A percentile compares a stretch with the other conserved stretches of the same genome.
These are phyloP conservation scores for Castanopsis chinensis DNA, from an alignment of 306 rosid species.

Conservation along the genomic window DNA sequence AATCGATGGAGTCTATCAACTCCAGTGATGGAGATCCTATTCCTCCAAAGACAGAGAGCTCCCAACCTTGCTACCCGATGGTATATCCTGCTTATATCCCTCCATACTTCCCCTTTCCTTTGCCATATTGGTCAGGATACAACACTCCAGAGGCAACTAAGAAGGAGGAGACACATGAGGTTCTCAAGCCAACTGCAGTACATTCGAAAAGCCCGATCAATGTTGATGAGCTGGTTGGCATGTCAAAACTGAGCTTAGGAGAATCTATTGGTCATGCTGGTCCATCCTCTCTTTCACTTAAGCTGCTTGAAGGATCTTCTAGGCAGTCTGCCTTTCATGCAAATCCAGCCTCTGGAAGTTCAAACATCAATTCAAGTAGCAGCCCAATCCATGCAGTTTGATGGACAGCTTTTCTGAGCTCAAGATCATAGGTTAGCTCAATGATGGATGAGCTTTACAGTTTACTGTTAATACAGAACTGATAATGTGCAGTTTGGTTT, in stretches of 20 bases:
- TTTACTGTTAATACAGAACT: slow-evolving; percentile 32
- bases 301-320: slow-evolving; percentile 79
- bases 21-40: slow-evolving; percentile 82
- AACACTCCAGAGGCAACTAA: slow-evolving; percentile 43
- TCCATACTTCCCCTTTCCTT: slow-evolving; percentile 68
- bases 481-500: slow-evolving; percentile 50
- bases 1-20: slow-evolving; percentile 91
- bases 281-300: slow-evolving; percentile 70
- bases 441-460: slow-evolving; percentile 23
- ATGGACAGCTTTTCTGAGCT: slow-evolving; percentile 23
- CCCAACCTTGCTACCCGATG: slow-evolving; percentile 55
- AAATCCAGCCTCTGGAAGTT: slow-evolving; percentile 63
- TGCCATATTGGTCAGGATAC: slow-evolving; percentile 77
- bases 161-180: slow-evolving; percentile 71
- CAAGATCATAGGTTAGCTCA: slow-evolving; percentile 32
- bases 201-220: slow-evolving; percentile 84
- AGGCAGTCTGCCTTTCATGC: slow-evolving; percentile 97
- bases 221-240: slow-evolving; percentile 90
- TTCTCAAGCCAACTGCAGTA: slow-evolving; percentile 92
- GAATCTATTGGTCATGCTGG: slow-evolving; percentile 68
- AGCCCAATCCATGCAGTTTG: slow-evolving; percentile 84
- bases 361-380: slow-evolving; percentile 55
- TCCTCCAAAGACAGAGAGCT: slow-evolving; percentile 44
- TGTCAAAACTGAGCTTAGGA: slow-evolving; percentile 91
- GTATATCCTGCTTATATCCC: slow-evolving; percentile 71